Conservation (phyloP, 768 basidiomycete species). For the Brasilioporus rufonigricans region DNA sequence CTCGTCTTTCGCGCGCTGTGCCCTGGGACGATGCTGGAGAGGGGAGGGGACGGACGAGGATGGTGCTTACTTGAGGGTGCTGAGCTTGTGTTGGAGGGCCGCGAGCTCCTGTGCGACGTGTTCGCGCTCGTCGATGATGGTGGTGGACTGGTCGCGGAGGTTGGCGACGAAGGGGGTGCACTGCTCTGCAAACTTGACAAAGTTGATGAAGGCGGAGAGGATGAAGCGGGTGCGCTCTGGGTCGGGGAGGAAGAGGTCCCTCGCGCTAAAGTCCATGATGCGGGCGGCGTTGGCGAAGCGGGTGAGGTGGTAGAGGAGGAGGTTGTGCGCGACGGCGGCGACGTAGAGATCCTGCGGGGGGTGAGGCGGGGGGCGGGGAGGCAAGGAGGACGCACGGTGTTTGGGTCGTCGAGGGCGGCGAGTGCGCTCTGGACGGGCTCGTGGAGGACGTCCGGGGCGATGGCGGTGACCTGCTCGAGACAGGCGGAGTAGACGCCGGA, state of each 20-base stretch:
- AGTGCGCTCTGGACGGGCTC: slow-evolving; percentile 58
- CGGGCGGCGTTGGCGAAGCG: slow-evolving; percentile 73
- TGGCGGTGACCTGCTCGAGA: slow-evolving; percentile 66
- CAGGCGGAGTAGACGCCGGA: slow-evolving; percentile 67
- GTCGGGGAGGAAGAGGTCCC: slow-evolving; percentile 73
- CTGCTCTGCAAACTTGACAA: slow-evolving; percentile 85
- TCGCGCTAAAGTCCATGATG: slow-evolving; percentile 73
- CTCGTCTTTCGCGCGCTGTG: slow-evolving; percentile 65
- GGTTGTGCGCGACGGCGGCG: slow-evolving; percentile 55
- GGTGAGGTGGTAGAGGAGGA: slow-evolving; percentile 71
- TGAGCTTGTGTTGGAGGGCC: slow-evolving; percentile 51
- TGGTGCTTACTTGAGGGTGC: slow-evolving; percentile 51
- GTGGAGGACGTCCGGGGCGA: slow-evolving; percentile 57
- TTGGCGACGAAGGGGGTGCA: slow-evolving; percentile 58
- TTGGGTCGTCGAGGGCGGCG: slow-evolving; percentile 46
- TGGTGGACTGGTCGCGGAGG: slow-evolving; percentile 59
- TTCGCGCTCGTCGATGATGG: slow-evolving; percentile 61
- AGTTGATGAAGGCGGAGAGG: slow-evolving; percentile 90
- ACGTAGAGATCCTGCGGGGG: slow-evolving; percentile 60
- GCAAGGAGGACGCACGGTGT: slow-evolving; percentile 43
- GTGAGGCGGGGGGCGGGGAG: not conserved
- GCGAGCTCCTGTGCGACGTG: slow-evolving; percentile 47
- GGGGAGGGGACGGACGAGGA: not conserved
- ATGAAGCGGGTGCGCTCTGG: slow-evolving; percentile 69
- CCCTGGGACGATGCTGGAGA: slow-evolving; percentile 36